Evolutionary conservation across 257 asterid genomes (phyloP).

Genomic region (Gynochthodes officinalis): DNA sequence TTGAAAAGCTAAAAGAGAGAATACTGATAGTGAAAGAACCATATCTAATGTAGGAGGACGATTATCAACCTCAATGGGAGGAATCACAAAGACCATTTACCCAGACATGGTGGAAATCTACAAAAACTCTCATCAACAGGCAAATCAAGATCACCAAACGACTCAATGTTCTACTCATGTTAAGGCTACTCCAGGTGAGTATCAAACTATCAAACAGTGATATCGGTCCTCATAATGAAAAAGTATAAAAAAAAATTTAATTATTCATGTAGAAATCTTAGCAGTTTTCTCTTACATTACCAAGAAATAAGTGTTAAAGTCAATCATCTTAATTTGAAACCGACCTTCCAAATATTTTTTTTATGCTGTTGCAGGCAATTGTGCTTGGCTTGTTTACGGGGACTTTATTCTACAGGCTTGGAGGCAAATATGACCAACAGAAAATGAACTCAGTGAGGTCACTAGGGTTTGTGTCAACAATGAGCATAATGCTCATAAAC

Average conservation of each 20-base stretch:
- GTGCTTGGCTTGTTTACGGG: slow-evolving; percentile 14
- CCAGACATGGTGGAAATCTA: slow-evolving; percentile 16
- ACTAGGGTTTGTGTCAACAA: slow-evolving; percentile 14
- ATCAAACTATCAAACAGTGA: too few species aligned
- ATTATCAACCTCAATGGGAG: slow-evolving; percentile 8
- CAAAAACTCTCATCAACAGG: slow-evolving; percentile 8
- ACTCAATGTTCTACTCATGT: neutral
- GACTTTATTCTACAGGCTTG: slow-evolving; percentile 16
- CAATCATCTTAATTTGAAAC: too few species aligned
- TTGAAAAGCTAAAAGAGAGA: neutral
- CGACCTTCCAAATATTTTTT: neutral
- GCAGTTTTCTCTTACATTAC: neutral
- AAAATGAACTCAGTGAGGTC: slow-evolving; percentile 17
- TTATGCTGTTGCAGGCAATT: slow-evolving; percentile 3
- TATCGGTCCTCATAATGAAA: neutral
- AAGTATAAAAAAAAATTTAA: too few species aligned
- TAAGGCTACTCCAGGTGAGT: slow-evolving; percentile 15
- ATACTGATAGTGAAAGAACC: neutral
- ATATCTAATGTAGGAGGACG: neutral
- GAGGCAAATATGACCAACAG: slow-evolving; percentile 15
- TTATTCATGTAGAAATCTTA: too few species aligned
- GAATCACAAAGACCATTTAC: slow-evolving; percentile 11
- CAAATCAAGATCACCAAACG: slow-evolving; percentile 16
- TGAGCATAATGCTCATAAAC: slow-evolving; percentile 19
- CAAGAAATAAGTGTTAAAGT: too few species aligned